Conservation (phyloP, 2,329 filamentous ascomycete species). For the Drechslerella stenobrocha region DNA sequence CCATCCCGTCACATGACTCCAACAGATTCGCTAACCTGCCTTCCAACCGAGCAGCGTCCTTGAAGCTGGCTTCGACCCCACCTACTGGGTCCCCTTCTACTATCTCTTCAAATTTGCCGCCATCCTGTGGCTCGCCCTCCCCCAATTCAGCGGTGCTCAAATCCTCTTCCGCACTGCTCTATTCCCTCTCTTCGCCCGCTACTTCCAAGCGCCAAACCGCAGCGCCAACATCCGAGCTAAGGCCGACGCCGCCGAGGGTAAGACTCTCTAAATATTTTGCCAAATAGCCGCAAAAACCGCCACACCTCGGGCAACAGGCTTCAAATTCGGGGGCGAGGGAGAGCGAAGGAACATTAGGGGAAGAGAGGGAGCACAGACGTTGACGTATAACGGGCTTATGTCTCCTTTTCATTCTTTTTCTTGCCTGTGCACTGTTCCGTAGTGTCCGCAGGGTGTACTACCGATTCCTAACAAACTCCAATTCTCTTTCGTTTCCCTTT, state of each 20-base stretch:
- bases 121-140: constrained; percentile 95
- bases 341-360: too few relatives aligned
- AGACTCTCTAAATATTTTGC: not conserved
- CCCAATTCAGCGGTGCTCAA: constrained; percentile 94
- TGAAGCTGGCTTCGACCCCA: constrained; percentile 79
- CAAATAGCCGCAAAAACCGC: too few relatives aligned
- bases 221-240: constrained; percentile 86
- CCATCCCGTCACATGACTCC: constrained; percentile 43
- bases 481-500: too few relatives aligned
- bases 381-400: too few relatives aligned
- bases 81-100: constrained; percentile 99
- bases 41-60: constrained; percentile 62
- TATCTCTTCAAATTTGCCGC: constrained; percentile 99
- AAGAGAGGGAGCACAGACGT: too few relatives aligned
- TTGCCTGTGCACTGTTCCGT: too few relatives aligned
- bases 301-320: too few relatives aligned
- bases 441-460: too few relatives aligned
- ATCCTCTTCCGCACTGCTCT: constrained; percentile 96
- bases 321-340: too few relatives aligned
- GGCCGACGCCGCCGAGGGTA: constrained; percentile 68
- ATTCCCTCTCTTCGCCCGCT: constrained; percentile 85
- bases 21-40: constrained; percentile 39
- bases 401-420: too few relatives aligned
- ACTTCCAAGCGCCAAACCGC: constrained; percentile 73
- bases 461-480: too few relatives aligned